phyloP scores from a whole-genome alignment of 2,329 filamentous ascomycete genomes.

The Epichloe amarillans region DNA sequence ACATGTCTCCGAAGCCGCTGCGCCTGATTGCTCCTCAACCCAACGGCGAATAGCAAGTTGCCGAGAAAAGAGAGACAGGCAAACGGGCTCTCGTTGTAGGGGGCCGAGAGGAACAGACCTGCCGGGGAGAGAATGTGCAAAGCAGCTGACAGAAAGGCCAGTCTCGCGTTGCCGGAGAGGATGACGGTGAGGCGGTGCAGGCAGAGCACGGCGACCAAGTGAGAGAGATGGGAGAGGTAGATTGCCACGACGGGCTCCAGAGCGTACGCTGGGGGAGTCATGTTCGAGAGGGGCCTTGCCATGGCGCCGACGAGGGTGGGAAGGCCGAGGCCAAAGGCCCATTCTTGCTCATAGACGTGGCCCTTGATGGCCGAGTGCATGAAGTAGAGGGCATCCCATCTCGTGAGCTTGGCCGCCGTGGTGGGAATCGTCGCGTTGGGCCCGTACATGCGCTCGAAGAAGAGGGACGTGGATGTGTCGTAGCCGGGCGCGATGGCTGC shows the following conservation, averaged over 20 bases:
- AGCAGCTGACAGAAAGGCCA: constrained; percentile 55
- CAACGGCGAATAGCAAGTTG: constrained; percentile 52
- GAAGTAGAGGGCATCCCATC: constrained; percentile 78
- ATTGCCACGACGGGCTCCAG: constrained; percentile 45
- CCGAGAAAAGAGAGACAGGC: constrained; percentile 65
- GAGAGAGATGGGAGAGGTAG: constrained; percentile 55
- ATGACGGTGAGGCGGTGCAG: constrained; percentile 53
- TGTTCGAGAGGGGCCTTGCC: constrained; percentile 15
- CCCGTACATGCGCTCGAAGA: constrained; percentile 22
- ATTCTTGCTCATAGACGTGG: constrained; percentile 68
- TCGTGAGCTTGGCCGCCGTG: constrained; percentile 45
- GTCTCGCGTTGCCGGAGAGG: constrained; percentile 35
- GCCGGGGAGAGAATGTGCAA: constrained; percentile 79
- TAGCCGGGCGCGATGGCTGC: constrained; percentile 48
- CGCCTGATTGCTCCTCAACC: constrained; percentile 15
- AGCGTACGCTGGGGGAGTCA: constrained; percentile 8
- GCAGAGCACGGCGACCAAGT: constrained; percentile 60
- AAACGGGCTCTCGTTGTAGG: constrained; percentile 72
- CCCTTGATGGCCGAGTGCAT: constrained; percentile 47
- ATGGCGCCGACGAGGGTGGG: constrained; percentile 27
- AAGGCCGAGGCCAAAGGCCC: constrained; percentile 55
- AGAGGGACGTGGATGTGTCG: constrained; percentile 58
- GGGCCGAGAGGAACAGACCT: constrained; percentile 78
- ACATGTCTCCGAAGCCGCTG: constrained; percentile 25
- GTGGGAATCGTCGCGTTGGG: constrained; percentile 26